Evolutionary conservation across 495 filamentous ascomycete species (phyloP), one percentile per base, ranked within the genome.

Genomic region (Hypoxylon lienhwacheense): DNA sequence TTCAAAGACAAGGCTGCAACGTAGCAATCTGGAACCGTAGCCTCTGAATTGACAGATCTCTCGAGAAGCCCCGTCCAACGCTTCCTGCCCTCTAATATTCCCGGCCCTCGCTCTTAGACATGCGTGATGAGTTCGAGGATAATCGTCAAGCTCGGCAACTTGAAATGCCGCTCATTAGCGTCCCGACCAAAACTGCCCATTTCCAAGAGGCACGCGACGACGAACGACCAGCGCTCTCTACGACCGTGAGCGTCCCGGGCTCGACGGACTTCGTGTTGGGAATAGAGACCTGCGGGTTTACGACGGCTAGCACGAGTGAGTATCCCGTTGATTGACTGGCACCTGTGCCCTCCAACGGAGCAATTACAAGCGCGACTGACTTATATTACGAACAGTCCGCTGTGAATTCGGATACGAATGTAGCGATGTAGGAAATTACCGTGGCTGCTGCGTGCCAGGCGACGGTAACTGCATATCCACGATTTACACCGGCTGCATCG

Each of bases 271-370:
- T 65, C 24, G 28, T 54, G 22, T 17, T 67, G 10, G 61, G 61
- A 4, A 3, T 53, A 6, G 46, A 67, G 15, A 67, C 61, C 8
- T 67, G 65, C 37, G 65, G 65, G 19, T 67, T 62, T 26, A 55
- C 49, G 2, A 50, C 47, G 4, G 15, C 29, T 4, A 60, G 54
- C 24, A 57, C 58, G 21, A 50, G 65, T 65, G 37, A 63, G 64
- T 57, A 11, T 12, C 20, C n/a, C 5, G 7, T 33, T 5, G 8
- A 7, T 26, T 3, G 2, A n/a, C 14, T 41, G 5, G 6, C 5
- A 8, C 5, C 19, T 11, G 1, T 1, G 5, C 10, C 17, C 12
- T 26, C 21, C 31, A 12, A 7, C 1, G 6, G 16, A 40, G 26
- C 4, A 32, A 17, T 7, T 21, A n/a, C 1, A 1, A 7, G 6